These are phyloP conservation scores for Ophiostoma fasciatum DNA, from an alignment of 2,329 filamentous ascomycete genomes.

Conservation along the genomic window DNA sequence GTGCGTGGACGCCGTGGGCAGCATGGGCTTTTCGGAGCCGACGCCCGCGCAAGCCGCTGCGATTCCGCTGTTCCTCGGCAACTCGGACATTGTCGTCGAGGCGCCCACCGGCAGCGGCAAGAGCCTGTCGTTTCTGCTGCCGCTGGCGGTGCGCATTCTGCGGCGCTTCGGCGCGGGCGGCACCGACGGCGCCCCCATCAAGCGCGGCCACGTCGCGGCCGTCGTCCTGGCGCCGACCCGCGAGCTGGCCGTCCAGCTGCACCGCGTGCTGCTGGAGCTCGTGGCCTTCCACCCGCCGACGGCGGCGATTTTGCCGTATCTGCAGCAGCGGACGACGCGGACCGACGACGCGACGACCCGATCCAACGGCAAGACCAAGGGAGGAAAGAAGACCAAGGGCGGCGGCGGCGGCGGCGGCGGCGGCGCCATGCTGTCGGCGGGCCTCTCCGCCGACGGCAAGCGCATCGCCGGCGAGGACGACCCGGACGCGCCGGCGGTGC, in stretches of 20 bases:
- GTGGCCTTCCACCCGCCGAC: constrained; percentile 74
- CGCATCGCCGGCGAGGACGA: constrained; percentile 10
- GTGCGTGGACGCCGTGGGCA: constrained; percentile 68
- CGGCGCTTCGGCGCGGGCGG: constrained; percentile 27
- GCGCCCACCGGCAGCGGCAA: constrained; percentile 67
- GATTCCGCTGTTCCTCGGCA: constrained; percentile 73
- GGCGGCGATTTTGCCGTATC: constrained; percentile 43
- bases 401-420: constrained; percentile 38
- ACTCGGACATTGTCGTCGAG: constrained; percentile 89
- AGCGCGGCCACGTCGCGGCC: constrained; percentile 77
- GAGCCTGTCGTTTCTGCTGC: constrained; percentile 68
- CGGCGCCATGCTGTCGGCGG: constrained; percentile 25
- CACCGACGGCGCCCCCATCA: constrained; percentile 43
- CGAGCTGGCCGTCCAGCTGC: constrained; percentile 83
- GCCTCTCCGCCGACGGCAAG: constrained; percentile 9
- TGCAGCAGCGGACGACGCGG: constrained; percentile 18
- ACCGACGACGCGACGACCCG: neutral
- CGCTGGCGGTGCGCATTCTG: constrained; percentile 68
- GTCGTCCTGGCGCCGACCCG: constrained; percentile 89
- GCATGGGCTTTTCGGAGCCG: constrained; percentile 60
- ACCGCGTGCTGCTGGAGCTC: constrained; percentile 62
- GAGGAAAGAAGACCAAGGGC: neutral
- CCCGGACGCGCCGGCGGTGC: neutral
- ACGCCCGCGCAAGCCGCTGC: constrained; percentile 90
- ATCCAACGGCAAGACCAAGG: constrained; percentile 17